A percentile compares a stretch with the other conserved stretches of the same genome.
These are phyloP conservation scores for Vanrija pseudolonga DNA, from an alignment of 1,284 basidiomycete species.

Conservation along the genomic window DNA sequence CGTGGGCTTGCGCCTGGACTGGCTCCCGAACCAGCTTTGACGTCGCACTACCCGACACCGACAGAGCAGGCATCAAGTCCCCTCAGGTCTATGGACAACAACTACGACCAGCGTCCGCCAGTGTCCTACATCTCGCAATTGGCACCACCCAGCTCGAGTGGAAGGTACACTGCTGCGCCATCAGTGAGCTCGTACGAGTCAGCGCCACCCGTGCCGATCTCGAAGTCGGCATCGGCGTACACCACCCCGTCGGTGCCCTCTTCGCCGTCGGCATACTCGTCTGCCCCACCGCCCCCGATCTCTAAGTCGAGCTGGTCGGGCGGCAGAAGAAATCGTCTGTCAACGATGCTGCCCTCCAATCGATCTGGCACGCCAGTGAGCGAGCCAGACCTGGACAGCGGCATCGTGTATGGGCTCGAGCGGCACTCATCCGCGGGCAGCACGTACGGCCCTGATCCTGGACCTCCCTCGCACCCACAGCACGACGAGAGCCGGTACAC, in stretches of 20 bases:
- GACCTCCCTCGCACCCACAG: neutral
- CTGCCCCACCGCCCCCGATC: slow-evolving; percentile 24
- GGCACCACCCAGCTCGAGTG: no score
- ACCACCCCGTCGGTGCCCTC: neutral
- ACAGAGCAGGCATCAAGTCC: no score
- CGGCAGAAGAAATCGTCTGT: neutral
- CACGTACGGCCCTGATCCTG: neutral
- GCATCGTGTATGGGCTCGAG: slow-evolving; percentile 35
- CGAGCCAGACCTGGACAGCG: slow-evolving; percentile 34
- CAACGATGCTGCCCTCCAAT: neutral
- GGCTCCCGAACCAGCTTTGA: no score
- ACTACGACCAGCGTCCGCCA: no score
- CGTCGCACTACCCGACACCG: no score
- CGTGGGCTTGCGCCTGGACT: no score
- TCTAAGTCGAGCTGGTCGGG: slow-evolving; percentile 8
- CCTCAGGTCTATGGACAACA: no score
- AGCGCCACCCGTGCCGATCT: no score
- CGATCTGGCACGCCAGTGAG: slow-evolving; percentile 31
- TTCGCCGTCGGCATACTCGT: neutral
- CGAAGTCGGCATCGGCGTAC: no score
- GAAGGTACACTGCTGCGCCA: no score
- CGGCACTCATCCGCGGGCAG: slow-evolving; percentile 26
- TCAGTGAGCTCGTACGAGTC: no score
- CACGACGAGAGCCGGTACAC: neutral
- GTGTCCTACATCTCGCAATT: no score